phyloP scores from a whole-genome alignment of 1,284 basidiomycete species.

The Cryptococcus neoformans region DNA sequence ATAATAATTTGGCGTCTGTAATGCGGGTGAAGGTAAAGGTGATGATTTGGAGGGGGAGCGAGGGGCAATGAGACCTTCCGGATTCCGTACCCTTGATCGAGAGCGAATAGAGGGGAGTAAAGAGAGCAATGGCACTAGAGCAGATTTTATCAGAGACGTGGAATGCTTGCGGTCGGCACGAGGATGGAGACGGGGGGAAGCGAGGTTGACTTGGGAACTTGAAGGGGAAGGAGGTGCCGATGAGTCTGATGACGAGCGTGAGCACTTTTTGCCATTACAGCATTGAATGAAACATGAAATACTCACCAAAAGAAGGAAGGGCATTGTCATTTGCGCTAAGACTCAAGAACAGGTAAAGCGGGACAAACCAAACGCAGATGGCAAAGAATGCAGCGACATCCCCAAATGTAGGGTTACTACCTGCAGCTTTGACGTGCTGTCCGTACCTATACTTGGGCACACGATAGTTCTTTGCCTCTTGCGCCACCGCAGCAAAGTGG shows the following conservation, averaged over 20 bases:
- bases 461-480: constrained; percentile 51
- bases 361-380: constrained; percentile 87
- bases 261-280: not conserved
- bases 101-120: constrained; percentile 40
- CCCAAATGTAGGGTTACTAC: constrained; percentile 62
- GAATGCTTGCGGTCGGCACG: constrained; percentile 29
- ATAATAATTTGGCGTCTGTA: constrained; percentile 27
- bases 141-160: constrained; percentile 63
- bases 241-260: constrained; percentile 3
- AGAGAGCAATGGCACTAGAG: constrained; percentile 53
- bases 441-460: constrained; percentile 35
- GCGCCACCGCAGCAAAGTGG: constrained; percentile 70
- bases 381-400: constrained; percentile 93
- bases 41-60: constrained; percentile 48
- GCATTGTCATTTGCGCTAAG: constrained; percentile 93
- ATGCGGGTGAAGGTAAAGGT: constrained; percentile 34
- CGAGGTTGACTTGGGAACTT: constrained; percentile 29
- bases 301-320: constrained; percentile 59
- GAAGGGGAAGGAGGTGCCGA: constrained; percentile 28
- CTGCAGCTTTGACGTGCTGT: constrained; percentile 5
- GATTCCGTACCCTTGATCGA: constrained; percentile 21
- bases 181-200: constrained; percentile 10
- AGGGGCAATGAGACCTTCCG: constrained; percentile 63
- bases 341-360: constrained; percentile 86
- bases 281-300: not conserved